Conservation (phyloP, 2,329 filamentous ascomycete genomes). For the Pestalotiopsis sp. region DNA sequence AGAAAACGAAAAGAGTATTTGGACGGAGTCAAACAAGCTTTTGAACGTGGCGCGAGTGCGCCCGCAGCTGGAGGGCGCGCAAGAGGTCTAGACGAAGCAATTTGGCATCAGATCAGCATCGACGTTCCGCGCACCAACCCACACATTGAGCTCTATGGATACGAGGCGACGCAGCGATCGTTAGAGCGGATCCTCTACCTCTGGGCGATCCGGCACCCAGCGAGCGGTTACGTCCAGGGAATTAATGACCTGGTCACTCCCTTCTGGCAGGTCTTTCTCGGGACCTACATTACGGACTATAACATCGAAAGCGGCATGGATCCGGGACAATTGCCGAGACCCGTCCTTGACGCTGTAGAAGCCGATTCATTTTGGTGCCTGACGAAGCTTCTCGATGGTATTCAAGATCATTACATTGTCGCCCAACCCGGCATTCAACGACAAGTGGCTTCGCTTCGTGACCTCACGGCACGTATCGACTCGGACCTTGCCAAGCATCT, state of each 20-base stretch:
- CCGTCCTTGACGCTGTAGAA: conserved; percentile 94
- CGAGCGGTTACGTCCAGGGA: conserved; percentile 96
- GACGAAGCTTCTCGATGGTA: conserved; percentile 96
- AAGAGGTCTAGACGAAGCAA: conserved; percentile 85
- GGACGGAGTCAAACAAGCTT: conserved; percentile 79
- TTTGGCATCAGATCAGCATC: conserved; percentile 99
- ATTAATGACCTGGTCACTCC: conserved; percentile 98
- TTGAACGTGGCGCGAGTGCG: conserved; percentile 63
- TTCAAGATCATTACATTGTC: conserved; percentile 98
- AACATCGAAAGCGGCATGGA: conserved; percentile 96
- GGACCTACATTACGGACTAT: conserved; percentile 90
- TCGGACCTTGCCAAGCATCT: conserved; percentile 82
- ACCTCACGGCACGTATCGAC: conserved; percentile 90
- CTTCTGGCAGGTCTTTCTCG: conserved; percentile 97
- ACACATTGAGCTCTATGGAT: conserved; percentile 91
- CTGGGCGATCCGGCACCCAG: conserved; percentile 96
- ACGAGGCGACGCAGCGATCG: conserved; percentile 92
- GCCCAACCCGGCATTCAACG: conserved; percentile 96
- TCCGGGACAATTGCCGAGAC: conserved; percentile 85
- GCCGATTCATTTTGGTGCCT: conserved; percentile 98
- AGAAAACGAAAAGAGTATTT: conserved; percentile 95
- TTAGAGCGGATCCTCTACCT: conserved; percentile 94
- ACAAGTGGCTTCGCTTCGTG: conserved; percentile 84
- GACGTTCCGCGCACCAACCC: conserved; percentile 96
- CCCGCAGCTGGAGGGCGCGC: conserved; percentile 45